Evolutionary conservation across 1,284 basidiomycete genomes (phyloP), one percentile per base, ranked within the genome.

Genomic region (Athelia sp.): DNA sequence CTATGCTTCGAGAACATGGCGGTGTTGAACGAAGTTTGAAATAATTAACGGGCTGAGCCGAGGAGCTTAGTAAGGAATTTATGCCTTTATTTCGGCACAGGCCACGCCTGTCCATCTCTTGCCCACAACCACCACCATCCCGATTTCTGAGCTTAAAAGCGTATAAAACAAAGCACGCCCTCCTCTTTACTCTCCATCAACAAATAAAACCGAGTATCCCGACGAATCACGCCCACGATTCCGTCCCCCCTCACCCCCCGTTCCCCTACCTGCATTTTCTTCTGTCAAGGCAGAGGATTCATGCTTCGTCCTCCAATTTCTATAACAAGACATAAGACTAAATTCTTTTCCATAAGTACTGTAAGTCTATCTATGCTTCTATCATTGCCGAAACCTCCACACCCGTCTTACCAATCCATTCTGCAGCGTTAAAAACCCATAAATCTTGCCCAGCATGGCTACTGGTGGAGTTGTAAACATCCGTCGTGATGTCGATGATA

Each of bases 401-500:
- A 17, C 19, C 40, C 40, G 32, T 36, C 13, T 38, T 17, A 44
- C 24, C 50, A 48, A n/a, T 47, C 46, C 18, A 10, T 4, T 17
- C 35, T 50, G 11, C 52, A 89, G 85, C 82, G 80, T 60, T 88
- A 71, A 80, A 72, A 49, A 45, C 46, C 35, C 43, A 6, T 22
- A 67, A 58, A 62, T 55, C 52, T n/a, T 66, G 72, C 76, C 77
- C 85, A 94, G 70, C 65, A 96, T 96, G 93, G 87, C 91, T 76
- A 82, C 82, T 57, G 76, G 74, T 67, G 82, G 78, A 70, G 72
- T 90, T 65, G 92, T 99, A 55, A 99, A 99, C 78, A 93, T 99
- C 70, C 91, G 96, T 74, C 93, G 96, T 65, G 95, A 98, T 76
- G 94, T 98, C 75, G 93, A 98, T 71, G 87, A 91, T 76, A 90